Base-by-base conservation (phyloP, 495 filamentous ascomycete genomes). In the Lichenothelia convexa region DNA sequence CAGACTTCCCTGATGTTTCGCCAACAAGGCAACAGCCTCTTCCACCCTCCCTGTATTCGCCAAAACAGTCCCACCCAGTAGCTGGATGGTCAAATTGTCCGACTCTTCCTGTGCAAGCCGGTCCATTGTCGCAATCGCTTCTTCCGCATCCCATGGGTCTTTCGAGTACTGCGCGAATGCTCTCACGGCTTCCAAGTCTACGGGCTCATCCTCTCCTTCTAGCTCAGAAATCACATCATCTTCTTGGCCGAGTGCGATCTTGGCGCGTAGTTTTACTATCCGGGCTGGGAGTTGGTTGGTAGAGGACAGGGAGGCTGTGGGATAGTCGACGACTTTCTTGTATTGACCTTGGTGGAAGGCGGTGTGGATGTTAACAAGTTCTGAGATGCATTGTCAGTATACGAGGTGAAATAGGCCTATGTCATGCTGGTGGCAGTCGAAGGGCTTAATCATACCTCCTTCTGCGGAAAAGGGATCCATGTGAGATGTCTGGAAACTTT, bases 391-490 rank as follows among this genome's bases (percentile, higher is more conserved):
- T 18, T 21, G 42, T 45, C 27, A 30, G 35, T 38, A 34, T 21
- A 12, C 11, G 15, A 18, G 18, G 43, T 33, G 48, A 34, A 40
- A 39, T 32, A 33, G 30, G 22, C 9, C 17, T 15, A 32, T 21
- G 22, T 34, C 11, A 30, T 35, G 22, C 35, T 11, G 1, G 15
- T 12, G 21, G 21, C 12, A n/a, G 11, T 30, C 13, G 34, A 20
- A 11, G 16, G n/a, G n/a, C n/a, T n/a, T n/a, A n/a, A n/a, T n/a
- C 21, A 3, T 12, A 78, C 75, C 75, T 64, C 83, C 84, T 64
- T 94, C 89, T 46, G 80, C 69, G 16, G 83, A 91, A 53, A 87
- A 97, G 41, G 87, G 89, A 65, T 97, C 89, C 81, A 91, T 91
- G n/a, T n/a, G n/a, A n/a, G n/a, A n/a, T n/a, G n/a, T n/a, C n/a